phyloP scores from a whole-genome alignment of 2,329 filamentous ascomycete genomes.

The Paraphoma sp. region DNA sequence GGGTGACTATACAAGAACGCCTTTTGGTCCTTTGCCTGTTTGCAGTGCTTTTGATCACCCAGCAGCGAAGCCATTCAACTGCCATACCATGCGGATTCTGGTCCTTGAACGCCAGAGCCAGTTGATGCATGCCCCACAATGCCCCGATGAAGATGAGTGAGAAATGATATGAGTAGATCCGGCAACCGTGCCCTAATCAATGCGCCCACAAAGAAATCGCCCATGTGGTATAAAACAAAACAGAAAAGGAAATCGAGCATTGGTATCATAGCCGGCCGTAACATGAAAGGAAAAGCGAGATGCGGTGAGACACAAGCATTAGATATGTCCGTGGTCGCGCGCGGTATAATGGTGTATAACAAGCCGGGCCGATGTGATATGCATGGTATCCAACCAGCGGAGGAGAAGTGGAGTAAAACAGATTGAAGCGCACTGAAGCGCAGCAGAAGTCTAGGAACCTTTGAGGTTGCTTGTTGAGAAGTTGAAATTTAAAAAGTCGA shows the following conservation, averaged over 20 bases:
- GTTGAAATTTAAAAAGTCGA: conserved; percentile 48
- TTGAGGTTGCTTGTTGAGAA: conserved; percentile 42
- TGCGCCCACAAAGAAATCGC: conserved; percentile 68
- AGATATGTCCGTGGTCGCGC: conserved; percentile 25
- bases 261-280: conserved; percentile 41
- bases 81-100: conserved; percentile 11
- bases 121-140: conserved; percentile 9
- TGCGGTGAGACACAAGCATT: conserved; percentile 29
- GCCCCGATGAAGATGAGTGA: conserved; percentile 6
- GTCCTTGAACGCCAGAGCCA: conserved; percentile 9
- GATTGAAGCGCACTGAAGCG: conserved; percentile 25
- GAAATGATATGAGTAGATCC: conserved; percentile 7
- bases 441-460: conserved; percentile 35
- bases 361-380: conserved; percentile 3
- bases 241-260: conserved; percentile 33
- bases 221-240: conserved; percentile 47
- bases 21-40: conserved; percentile 7
- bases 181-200: conserved; percentile 53
- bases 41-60: conserved; percentile 10
- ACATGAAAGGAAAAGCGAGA: conserved; percentile 26
- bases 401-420: conserved; percentile 3
- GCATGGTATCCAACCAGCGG: conserved; percentile 14
- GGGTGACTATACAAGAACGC: conserved; percentile 20
- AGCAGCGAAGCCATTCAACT: conserved; percentile 3
- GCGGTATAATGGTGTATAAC: conserved; percentile 15